phyloP scores from a whole-genome alignment of 768 basidiomycete genomes.

The Galerina sulciceps region DNA sequence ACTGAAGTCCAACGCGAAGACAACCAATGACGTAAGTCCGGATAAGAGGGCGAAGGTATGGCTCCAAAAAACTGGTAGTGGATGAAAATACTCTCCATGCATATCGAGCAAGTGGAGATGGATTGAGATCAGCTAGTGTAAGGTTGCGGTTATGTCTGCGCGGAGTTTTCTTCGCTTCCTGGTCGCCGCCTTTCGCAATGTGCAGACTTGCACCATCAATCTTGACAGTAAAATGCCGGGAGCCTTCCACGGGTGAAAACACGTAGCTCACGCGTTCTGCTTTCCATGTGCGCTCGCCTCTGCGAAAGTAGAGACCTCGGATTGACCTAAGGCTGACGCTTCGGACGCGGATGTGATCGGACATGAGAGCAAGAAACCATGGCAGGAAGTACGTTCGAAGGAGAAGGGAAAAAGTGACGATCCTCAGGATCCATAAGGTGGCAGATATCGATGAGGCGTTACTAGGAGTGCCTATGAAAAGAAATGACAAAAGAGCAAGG shows the following conservation, averaged over 20 bases:
- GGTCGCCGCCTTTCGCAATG: conserved; percentile 38
- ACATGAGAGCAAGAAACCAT: conserved; percentile 60
- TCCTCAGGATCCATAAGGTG: conserved; percentile 53
- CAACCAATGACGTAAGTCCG: conserved; percentile 57
- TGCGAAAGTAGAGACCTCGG: conserved; percentile 72
- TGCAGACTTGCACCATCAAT: conserved; percentile 66
- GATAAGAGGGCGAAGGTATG: conserved; percentile 62
- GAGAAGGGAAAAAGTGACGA: conserved; percentile 58
- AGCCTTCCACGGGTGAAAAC: conserved; percentile 49
- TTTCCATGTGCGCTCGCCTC: conserved; percentile 54
- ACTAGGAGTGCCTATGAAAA: conserved; percentile 35
- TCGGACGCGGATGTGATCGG: conserved; percentile 68
- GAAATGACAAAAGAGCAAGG: conserved; percentile 17
- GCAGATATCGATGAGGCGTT: conserved; percentile 43
- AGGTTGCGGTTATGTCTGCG: conserved; percentile 44
- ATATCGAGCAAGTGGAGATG: conserved; percentile 45
- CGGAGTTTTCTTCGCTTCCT: conserved; percentile 20
- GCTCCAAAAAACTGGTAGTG: conserved; percentile 55
- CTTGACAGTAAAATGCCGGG: conserved; percentile 63
- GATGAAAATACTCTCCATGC: conserved; percentile 42
- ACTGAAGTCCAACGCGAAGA: conserved; percentile 63
- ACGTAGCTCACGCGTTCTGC: conserved; percentile 76
- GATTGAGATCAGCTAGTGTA: conserved; percentile 51
- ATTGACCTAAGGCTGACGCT: conserved; percentile 81
- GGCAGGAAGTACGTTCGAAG: conserved; percentile 72